Base-by-base conservation (phyloP, 2,329 filamentous ascomycete species). In the Diaporthe citriasiana region DNA sequence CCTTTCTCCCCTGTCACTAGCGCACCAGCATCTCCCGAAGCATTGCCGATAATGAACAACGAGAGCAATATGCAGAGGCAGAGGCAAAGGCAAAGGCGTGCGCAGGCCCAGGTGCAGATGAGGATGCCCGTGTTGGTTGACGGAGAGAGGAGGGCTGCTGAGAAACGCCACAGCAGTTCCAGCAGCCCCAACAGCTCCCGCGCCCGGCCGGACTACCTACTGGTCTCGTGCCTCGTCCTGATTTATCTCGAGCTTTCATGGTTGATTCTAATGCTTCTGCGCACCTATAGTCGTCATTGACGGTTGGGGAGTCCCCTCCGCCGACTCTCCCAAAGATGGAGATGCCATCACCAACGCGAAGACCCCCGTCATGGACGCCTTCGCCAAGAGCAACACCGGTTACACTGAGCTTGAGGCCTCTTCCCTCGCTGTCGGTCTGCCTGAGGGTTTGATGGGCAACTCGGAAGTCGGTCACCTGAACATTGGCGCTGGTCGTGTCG, bases 391-490 rank as follows among this genome's bases (percentile, higher is more conserved):
- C 77, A 87, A 92, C 42, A 92, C 96, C 80, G 95, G 95, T 76
- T 99, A 93, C 87, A 95, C 94, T 77, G 92, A 97, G 86, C 93
- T 99, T 76, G 97, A 99, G 80, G 97, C 97, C 74, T 98, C 97
- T 3, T 98, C 97, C 56, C 90, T 98, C 75, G 97, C 97, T 59
- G 97, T 99, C 77, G 97, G 97, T 78, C 91, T 99, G 70, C 97
- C 97, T 27, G 95, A 99, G 83, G 97, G 97, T 74, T 89, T 99
- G 78, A 99, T 99, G 97, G 97, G 97, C 78, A 99, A 99, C 89
- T 97, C 94, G 79, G 97, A 99, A 85, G 97, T 99, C 83, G 97
- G 97, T 76, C 97, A 99, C 85, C 86, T 99, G 87, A 99, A 99
- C 89, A 98, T 99, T 83, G 97, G 97, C 80, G 97, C 97, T 74